These are phyloP conservation scores for Phialemonium atrogriseum DNA, from an alignment of 2,329 filamentous ascomycete genomes.

Conservation along the genomic window DNA sequence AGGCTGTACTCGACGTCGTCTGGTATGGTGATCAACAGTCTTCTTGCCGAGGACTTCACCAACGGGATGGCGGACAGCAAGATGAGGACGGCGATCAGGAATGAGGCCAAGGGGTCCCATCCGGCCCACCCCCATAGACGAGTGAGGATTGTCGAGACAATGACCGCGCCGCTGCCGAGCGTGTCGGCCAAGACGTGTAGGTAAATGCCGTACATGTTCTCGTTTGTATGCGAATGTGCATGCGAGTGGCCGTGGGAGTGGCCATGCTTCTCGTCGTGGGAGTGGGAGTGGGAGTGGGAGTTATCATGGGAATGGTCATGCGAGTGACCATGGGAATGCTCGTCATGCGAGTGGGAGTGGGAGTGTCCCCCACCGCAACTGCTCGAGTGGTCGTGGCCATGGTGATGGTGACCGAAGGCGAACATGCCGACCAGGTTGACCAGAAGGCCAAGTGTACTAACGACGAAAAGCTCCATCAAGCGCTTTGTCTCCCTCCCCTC, in stretches of 20 bases:
- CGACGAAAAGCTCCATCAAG: slow-evolving; percentile 77
- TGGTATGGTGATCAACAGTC: slow-evolving; percentile 76
- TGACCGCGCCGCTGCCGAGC: slow-evolving; percentile 87
- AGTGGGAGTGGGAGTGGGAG: slow-evolving; percentile 20
- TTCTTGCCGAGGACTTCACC: slow-evolving; percentile 74
- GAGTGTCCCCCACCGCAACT: no score
- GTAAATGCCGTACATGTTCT: slow-evolving; percentile 98
- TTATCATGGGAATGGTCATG: slow-evolving; percentile 20
- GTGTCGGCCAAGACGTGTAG: slow-evolving; percentile 93
- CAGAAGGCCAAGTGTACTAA: slow-evolving; percentile 75
- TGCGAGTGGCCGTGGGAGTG: slow-evolving; percentile 28
- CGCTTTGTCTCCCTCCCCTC: slow-evolving; percentile 79
- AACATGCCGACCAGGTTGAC: slow-evolving; percentile 92
- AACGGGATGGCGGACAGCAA: slow-evolving; percentile 87
- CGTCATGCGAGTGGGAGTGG: slow-evolving; percentile 33
- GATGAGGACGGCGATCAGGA: slow-evolving; percentile 85
- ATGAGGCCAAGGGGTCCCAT: slow-evolving; percentile 91
- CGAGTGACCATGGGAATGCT: slow-evolving; percentile 26
- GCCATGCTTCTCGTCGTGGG: slow-evolving; percentile 19
- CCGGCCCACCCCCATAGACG: slow-evolving; percentile 84
- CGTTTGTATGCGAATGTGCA: slow-evolving; percentile 66
- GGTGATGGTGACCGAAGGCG: slow-evolving; percentile 66
- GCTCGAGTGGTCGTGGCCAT: slow-evolving; percentile 43
- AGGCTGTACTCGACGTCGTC: slow-evolving; percentile 81
- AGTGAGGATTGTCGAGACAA: slow-evolving; percentile 81